phyloP scores from a whole-genome alignment of 768 basidiomycete genomes.

The Boletus subcaerulescens region DNA sequence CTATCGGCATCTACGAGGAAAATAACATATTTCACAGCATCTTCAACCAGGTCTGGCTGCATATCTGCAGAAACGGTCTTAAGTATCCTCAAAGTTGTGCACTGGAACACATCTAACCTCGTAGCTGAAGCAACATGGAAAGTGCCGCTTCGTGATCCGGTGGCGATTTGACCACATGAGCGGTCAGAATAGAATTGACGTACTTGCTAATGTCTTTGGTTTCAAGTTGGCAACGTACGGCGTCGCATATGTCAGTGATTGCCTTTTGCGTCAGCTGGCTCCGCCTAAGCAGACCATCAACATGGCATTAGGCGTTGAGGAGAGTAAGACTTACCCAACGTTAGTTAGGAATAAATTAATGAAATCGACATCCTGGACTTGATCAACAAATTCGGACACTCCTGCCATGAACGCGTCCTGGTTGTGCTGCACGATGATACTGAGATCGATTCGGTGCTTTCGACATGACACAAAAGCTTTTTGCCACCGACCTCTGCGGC shows the following conservation, averaged over 20 bases:
- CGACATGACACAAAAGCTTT: constrained; percentile 90
- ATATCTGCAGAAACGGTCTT: constrained; percentile 19
- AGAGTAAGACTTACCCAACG: constrained; percentile 56
- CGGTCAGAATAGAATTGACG: constrained; percentile 87
- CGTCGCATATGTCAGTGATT: constrained; percentile 72
- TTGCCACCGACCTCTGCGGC: constrained; percentile 64
- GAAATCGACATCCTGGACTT: constrained; percentile 87
- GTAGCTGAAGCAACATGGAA: constrained; percentile 65
- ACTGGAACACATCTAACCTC: constrained; percentile 48
- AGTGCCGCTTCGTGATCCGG: constrained; percentile 89
- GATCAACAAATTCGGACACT: constrained; percentile 70
- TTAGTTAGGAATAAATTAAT: constrained; percentile 89
- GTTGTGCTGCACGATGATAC: constrained; percentile 81
- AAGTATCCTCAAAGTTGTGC: neutral
- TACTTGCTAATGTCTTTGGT: constrained; percentile 70
- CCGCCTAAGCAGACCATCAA: constrained; percentile 42
- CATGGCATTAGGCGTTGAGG: neutral
- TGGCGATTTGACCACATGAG: constrained; percentile 88
- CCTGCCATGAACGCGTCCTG: constrained; percentile 60
- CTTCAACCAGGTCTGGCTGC: constrained; percentile 80
- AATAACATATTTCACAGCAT: constrained; percentile 97
- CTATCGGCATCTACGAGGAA: constrained; percentile 92
- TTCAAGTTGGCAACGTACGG: constrained; percentile 71
- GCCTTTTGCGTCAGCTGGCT: constrained; percentile 55
- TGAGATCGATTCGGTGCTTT: constrained; percentile 91